phyloP scores from a whole-genome alignment of 192 early-diverging fungal species.

The Coemansia sp. region DNA sequence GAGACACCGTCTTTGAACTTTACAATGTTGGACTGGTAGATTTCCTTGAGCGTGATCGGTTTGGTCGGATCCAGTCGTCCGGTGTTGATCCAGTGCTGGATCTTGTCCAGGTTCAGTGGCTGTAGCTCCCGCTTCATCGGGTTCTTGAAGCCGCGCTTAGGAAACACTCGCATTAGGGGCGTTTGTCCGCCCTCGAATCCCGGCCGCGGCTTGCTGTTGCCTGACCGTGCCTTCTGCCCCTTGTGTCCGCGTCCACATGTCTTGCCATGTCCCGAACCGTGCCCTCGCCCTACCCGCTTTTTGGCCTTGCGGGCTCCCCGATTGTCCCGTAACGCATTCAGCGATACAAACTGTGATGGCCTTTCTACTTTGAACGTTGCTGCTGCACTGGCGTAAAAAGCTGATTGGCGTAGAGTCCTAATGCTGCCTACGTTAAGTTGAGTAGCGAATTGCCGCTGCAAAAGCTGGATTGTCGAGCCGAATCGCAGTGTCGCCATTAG shows the following conservation, averaged over 20 bases:
- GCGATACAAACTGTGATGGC: slow-evolving; percentile 21
- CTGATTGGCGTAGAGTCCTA: not conserved
- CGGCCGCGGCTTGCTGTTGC: slow-evolving; percentile 72
- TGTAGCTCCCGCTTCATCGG: slow-evolving; percentile 58
- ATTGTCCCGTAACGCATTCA: slow-evolving; percentile 45
- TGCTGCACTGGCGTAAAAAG: slow-evolving; percentile 18
- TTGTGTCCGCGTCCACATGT: slow-evolving; percentile 90
- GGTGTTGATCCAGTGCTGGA: slow-evolving; percentile 88
- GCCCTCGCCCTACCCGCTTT: slow-evolving; percentile 75
- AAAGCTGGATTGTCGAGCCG: not conserved
- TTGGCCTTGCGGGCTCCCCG: slow-evolving; percentile 41
- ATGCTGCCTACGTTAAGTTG: not conserved
- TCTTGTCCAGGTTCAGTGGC: slow-evolving; percentile 76
- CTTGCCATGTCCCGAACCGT: slow-evolving; percentile 84
- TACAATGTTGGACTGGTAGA: slow-evolving; percentile 41
- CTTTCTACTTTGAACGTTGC: slow-evolving; percentile 12
- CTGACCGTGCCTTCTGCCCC: slow-evolving; percentile 79
- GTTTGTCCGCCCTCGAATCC: slow-evolving; percentile 95
- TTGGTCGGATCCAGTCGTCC: slow-evolving; percentile 78
- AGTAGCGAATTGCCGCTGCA: slow-evolving; percentile 2
- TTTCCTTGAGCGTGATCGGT: slow-evolving; percentile 73
- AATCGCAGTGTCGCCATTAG: slow-evolving; percentile 5
- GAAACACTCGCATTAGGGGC: slow-evolving; percentile 74
- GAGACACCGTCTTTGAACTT: slow-evolving; percentile 79
- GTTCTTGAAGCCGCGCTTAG: slow-evolving; percentile 84